Evolutionary conservation across 2,329 filamentous ascomycete genomes (phyloP), one percentile per base, ranked within the genome.

Genomic region (Spiromastix sp.): DNA sequence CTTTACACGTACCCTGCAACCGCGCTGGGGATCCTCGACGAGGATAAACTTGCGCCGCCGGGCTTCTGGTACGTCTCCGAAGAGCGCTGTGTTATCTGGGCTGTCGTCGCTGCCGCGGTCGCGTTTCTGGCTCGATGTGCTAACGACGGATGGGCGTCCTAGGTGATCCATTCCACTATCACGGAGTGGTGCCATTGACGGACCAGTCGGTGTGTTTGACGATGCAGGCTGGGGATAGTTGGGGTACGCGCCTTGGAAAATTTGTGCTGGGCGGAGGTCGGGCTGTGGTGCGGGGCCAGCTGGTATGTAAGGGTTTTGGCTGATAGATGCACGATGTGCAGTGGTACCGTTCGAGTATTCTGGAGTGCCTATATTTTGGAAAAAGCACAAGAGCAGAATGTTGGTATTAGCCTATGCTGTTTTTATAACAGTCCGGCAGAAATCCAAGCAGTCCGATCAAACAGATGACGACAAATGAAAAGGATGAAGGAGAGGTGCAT

Each of bases 41-140:
- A 96, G 74, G 48, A 96, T 94, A 60, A 96, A 96, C 61, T 95
- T 96, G 55, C 89, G 81, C 52, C 85, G 85, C 65, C 93, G 94
- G 34, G 81, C 79, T 51, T 91, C 85, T 1, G 87, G 86, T 34
- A 94, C 73, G 46, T 91, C 81, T 32, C 85, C 85, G 57, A 95
- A 95, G 29, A 95, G 74, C 32, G 78, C 77, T 11, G 77, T 24
- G 29, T 43, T 40, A 11, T 36, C 29, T 25, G 25, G 5, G 21
- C 13, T 43, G n/a, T n/a, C n/a, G n/a, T n/a, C n/a, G 4, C 42
- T 42, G 18, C 45, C 38, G 1, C 42, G 44, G 18, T 49, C 46
- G 32, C 47, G 36, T 35, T 43, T 52, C 36, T 41, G 48, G 7
- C 48, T 39, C 2, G 55, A 51, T 7, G 58, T 55, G n/a, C 58